These are phyloP conservation scores for Aspergillus fischeri DNA, from an alignment of 2,329 filamentous ascomycete species.

Conservation along the genomic window DNA sequence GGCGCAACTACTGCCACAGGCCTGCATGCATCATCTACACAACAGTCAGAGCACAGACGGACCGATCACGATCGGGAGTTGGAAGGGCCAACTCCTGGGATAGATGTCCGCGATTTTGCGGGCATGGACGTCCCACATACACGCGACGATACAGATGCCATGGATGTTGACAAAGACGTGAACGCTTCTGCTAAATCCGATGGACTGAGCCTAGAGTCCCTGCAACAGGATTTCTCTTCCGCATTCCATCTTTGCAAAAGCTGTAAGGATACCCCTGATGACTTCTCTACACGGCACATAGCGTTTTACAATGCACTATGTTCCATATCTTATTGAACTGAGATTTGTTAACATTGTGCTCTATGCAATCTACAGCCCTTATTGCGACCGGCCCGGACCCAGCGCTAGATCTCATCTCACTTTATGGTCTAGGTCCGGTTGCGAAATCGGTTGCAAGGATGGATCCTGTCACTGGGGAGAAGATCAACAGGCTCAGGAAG, in stretches of 20 bases:
- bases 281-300: constrained; percentile 31
- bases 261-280: constrained; percentile 46
- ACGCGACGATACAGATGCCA: constrained; percentile 28
- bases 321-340: constrained; percentile 25
- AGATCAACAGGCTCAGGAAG: constrained; percentile 59
- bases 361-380: constrained; percentile 37
- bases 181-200: constrained; percentile 16
- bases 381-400: constrained; percentile 52
- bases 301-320: constrained; percentile 26
- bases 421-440: constrained; percentile 55
- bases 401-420: constrained; percentile 55
- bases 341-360: constrained; percentile 42
- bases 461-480: constrained; percentile 60
- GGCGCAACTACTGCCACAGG: constrained; percentile 10
- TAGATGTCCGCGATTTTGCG: constrained; percentile 19
- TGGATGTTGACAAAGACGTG: constrained; percentile 37
- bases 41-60: constrained; percentile 27
- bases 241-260: constrained; percentile 48
- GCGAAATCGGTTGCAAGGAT: constrained; percentile 56
- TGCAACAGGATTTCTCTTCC: constrained; percentile 44
- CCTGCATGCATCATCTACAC: constrained; percentile 12
- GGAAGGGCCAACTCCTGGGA: constrained; percentile 12
- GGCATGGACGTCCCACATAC: constrained; percentile 13
- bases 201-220: constrained; percentile 37
- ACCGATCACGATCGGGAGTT: constrained; percentile 34